Percentiles rank a stretch among this genome's conserved stretches.
Conservation (phyloP, 2,329 filamentous ascomycete species). For the Pseudogymnoascus destructans region DNA sequence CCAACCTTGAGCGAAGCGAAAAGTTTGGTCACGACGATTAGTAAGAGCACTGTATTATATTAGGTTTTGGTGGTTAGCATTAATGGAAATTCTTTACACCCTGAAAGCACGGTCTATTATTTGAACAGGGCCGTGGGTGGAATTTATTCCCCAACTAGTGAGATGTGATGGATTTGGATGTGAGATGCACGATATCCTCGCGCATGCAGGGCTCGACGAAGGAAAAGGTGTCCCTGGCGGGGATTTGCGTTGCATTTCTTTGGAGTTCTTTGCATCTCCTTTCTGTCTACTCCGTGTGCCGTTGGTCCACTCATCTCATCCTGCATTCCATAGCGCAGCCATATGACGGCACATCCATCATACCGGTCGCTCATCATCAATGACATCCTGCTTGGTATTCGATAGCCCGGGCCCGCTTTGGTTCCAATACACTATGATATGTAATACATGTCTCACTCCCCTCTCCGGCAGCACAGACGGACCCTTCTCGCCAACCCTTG, state of each 20-base stretch:
- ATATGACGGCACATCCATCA: conserved; percentile 5
- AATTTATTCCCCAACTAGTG: background rate
- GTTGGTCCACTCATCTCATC: background rate
- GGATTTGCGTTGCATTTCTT: background rate
- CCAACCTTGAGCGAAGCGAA: too few species aligned
- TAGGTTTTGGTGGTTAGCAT: too few species aligned
- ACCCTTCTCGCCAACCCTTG: background rate
- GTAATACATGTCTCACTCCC: conserved; percentile 8
- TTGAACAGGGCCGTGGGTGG: background rate
- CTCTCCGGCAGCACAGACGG: conserved; percentile 2
- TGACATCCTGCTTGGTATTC: background rate
- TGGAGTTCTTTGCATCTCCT: background rate
- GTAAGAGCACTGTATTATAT: too few species aligned
- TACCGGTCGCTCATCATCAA: conserved; percentile 4
- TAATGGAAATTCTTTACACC: too few species aligned
- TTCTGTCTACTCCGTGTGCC: background rate
- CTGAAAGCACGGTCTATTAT: too few species aligned
- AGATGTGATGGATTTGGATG: background rate
- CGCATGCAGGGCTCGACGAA: background rate
- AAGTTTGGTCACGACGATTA: too few species aligned
- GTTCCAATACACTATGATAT: conserved; percentile 1
- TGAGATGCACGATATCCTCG: background rate
- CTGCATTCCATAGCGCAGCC: background rate
- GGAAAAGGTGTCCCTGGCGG: background rate
- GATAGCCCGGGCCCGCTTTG: background rate